Base-by-base conservation (phyloP, 805 yeast genomes). In the Wilhelminamyces savonicus region DNA sequence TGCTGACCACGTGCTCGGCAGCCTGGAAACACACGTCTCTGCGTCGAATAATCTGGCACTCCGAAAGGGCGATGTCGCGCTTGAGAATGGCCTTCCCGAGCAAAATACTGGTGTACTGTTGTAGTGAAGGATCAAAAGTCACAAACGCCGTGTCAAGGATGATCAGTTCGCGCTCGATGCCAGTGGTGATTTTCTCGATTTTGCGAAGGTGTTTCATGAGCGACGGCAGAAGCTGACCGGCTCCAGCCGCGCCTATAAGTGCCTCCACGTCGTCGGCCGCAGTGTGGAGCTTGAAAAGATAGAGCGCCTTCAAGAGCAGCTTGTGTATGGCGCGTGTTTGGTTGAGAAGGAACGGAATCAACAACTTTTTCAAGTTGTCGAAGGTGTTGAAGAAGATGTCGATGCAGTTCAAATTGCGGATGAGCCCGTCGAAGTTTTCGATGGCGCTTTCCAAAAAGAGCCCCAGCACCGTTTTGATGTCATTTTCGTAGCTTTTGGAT, bases 71-170 rank as follows among this genome's bases (percentile, higher is more conserved):
- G 19, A 64, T 43, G 5, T 55, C 59, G 28, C 56, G 39, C 40
- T 60, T 62, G 28, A 64, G 42, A 15, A 64, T 62, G 13, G 67
- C 67, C 36, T 47, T 58, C 4, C 69, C 70, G 17, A 64, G 40
- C 9, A 64, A 49, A 5, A 60, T 43, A 25, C 43, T 46, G 19
- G 69, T 58, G 37, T 63, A 64, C 34, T 53, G 60, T 27, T 45
- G 53, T 26, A 63, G 40, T 13, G 58, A 49, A 3, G 56, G 53
- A 36, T 63, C 59, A 31, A 61, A 53, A 3, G 62, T 47, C 21
- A 33, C 26, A 29, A 54, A 59, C 9, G 55, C 50, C 13, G 53
- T 44, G 13, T 42, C 48, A 12, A 62, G 41, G 7, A 60, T 43
- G 5, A 38, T 27, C 7, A 59, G 36, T 32, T 62, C 69, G 22